A percentile compares a stretch with the other conserved stretches of the same genome.
Conservation (phyloP, 768 basidiomycete genomes). For the Leccinum pellstonianum region DNA sequence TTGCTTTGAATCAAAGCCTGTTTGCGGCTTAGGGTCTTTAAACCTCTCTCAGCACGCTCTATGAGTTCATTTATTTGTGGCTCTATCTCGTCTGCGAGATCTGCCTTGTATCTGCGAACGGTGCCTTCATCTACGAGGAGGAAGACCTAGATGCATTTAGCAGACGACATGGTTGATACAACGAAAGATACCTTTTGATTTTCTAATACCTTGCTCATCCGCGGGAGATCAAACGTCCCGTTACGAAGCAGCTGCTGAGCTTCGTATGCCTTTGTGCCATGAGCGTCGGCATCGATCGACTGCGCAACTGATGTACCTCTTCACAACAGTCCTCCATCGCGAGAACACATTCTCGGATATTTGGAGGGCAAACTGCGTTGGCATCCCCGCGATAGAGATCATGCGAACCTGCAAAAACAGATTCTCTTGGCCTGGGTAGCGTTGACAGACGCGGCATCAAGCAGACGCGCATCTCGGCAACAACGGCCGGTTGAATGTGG, state of each 20-base stretch:
- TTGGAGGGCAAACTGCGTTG: slow-evolving; percentile 66
- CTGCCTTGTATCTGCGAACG: slow-evolving; percentile 70
- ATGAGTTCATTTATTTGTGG: slow-evolving; percentile 77
- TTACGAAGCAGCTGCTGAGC: slow-evolving; percentile 66
- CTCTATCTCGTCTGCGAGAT: slow-evolving; percentile 76
- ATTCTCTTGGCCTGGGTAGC: slow-evolving; percentile 53
- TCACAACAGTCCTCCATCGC: slow-evolving; percentile 82
- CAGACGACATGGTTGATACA: not conserved
- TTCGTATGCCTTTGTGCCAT: slow-evolving; percentile 52
- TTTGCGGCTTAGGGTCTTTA: slow-evolving; percentile 59
- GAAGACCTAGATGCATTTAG: slow-evolving; percentile 55
- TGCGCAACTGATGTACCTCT: slow-evolving; percentile 45
- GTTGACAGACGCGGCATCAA: slow-evolving; percentile 51
- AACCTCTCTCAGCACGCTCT: slow-evolving; percentile 65
- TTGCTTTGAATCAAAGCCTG: slow-evolving; percentile 62
- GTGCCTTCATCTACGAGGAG: slow-evolving; percentile 71
- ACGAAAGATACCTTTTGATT: slow-evolving; percentile 55
- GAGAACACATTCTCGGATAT: slow-evolving; percentile 71
- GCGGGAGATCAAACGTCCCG: slow-evolving; percentile 68
- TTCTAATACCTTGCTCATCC: slow-evolving; percentile 66
- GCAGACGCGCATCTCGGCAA: slow-evolving; percentile 12
- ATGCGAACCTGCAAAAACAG: slow-evolving; percentile 66
- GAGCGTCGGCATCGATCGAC: not conserved
- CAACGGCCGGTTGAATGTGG: slow-evolving; percentile 7
- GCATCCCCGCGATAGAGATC: slow-evolving; percentile 64